phyloP scores from a whole-genome alignment of 176 grass and related monocot species.

The Sorghum bicolor region Sorghum_bicolor_NCBIv3 NC_012875.2:54788501-54789000 shows the following conservation, averaged over 20 bases:
- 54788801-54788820: background rate
- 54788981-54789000: too few species aligned
- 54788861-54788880: too few species aligned
- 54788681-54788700: background rate
- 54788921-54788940: too few species aligned
- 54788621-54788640: conserved; percentile 33
- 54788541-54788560: conserved; percentile 24
- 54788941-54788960: too few species aligned
- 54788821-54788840: too few species aligned
- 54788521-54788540: background rate
- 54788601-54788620: background rate
- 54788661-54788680: conserved; percentile 29
- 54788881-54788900: too few species aligned
- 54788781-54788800: background rate
- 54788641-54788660: conserved; percentile 30
- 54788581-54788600: conserved; percentile 53
- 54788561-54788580: conserved; percentile 16
- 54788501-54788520: background rate
- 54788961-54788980: too few species aligned
- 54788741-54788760: background rate
- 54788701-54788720: background rate
- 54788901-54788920: too few species aligned
- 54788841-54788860: too few species aligned
- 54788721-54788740: background rate
- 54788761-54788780: background rate